Evolutionary conservation across 768 basidiomycete genomes (phyloP).

Genomic region (Lentinula sp.): DNA sequence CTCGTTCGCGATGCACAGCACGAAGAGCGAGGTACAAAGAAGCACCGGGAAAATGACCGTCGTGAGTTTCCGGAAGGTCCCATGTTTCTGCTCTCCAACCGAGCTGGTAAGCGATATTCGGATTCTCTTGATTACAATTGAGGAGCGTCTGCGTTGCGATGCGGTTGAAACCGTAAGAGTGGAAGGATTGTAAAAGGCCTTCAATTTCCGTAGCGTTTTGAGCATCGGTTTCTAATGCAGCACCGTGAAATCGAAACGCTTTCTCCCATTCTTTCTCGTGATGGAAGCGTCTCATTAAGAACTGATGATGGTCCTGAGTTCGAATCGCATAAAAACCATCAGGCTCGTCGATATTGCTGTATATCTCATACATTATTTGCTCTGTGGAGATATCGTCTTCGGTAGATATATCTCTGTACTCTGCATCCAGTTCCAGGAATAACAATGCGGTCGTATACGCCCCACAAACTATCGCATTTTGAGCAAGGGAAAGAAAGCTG

Average conservation of each 20-base stretch:
- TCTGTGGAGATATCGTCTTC: slow-evolving; percentile 38
- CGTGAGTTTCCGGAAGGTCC: slow-evolving; percentile 74
- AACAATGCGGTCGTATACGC: slow-evolving; percentile 87
- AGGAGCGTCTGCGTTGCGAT: slow-evolving; percentile 73
- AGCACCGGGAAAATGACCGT: slow-evolving; percentile 37
- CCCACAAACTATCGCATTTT: slow-evolving; percentile 69
- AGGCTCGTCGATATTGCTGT: slow-evolving; percentile 93
- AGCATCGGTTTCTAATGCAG: slow-evolving; percentile 62
- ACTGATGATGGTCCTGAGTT: slow-evolving; percentile 67
- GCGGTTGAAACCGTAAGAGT: slow-evolving; percentile 84
- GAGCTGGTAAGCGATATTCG: slow-evolving; percentile 64
- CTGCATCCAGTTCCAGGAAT: slow-evolving; percentile 76
- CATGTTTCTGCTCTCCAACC: slow-evolving; percentile 95
- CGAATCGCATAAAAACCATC: slow-evolving; percentile 97
- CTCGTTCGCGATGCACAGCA: slow-evolving; percentile 76
- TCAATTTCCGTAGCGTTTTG: slow-evolving; percentile 37
- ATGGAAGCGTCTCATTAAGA: slow-evolving; percentile 80
- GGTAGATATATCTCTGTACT: slow-evolving; percentile 28
- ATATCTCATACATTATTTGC: slow-evolving; percentile 83
- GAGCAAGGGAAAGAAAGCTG: slow-evolving; percentile 65
- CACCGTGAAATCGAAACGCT: slow-evolving; percentile 87
- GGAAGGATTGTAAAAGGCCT: slow-evolving; percentile 75
- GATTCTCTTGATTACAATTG: slow-evolving; percentile 16
- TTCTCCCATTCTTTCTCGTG: slow-evolving; percentile 93
- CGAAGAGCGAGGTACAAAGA: slow-evolving; percentile 76